A percentile compares a stretch with the other conserved stretches of the same genome.
Conservation (phyloP, 768 basidiomycete species). For the Leucocoprinus leucothites region DNA sequence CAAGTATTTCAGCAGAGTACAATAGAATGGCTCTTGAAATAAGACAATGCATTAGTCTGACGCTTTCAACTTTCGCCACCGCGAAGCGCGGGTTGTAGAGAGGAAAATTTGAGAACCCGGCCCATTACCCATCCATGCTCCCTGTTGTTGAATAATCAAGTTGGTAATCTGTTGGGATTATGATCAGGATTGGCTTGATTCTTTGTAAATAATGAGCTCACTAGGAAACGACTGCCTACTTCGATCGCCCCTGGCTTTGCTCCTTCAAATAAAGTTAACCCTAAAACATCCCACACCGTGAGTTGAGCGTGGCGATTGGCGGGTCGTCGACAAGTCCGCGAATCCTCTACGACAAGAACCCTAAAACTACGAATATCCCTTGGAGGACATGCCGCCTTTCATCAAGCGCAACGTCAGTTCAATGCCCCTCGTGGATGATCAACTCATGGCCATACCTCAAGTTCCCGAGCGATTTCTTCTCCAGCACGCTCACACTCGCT, state of each 20-base stretch:
- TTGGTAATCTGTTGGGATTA: slow-evolving; percentile 50
- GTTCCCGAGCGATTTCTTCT: slow-evolving; percentile 68
- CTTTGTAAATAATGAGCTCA: slow-evolving; percentile 27
- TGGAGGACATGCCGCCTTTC: slow-evolving; percentile 60
- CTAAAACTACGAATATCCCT: slow-evolving; percentile 77
- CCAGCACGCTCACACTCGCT: slow-evolving; percentile 46
- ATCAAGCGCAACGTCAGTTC: background rate
- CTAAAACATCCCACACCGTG: slow-evolving; percentile 79
- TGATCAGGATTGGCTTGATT: slow-evolving; percentile 1
- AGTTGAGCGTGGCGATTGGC: slow-evolving; percentile 67
- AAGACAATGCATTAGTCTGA: background rate
- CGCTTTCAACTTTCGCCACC: slow-evolving; percentile 46
- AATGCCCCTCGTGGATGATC: background rate
- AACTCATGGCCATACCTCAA: slow-evolving; percentile 48
- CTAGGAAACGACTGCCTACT: slow-evolving; percentile 66
- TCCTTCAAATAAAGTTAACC: slow-evolving; percentile 48
- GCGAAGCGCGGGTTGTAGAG: slow-evolving; percentile 60
- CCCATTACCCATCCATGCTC: slow-evolving; percentile 68
- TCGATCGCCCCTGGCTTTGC: slow-evolving; percentile 47
- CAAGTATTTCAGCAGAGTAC: background rate
- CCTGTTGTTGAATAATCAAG: slow-evolving; percentile 61
- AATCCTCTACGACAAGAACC: slow-evolving; percentile 66
- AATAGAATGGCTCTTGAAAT: background rate
- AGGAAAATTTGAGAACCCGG: slow-evolving; percentile 68
- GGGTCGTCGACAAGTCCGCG: slow-evolving; percentile 46